Percentiles rank a stretch among this genome's conserved stretches.
Conservation (phyloP, 2,329 filamentous ascomycete species). For the Fusarium sp. region DNA sequence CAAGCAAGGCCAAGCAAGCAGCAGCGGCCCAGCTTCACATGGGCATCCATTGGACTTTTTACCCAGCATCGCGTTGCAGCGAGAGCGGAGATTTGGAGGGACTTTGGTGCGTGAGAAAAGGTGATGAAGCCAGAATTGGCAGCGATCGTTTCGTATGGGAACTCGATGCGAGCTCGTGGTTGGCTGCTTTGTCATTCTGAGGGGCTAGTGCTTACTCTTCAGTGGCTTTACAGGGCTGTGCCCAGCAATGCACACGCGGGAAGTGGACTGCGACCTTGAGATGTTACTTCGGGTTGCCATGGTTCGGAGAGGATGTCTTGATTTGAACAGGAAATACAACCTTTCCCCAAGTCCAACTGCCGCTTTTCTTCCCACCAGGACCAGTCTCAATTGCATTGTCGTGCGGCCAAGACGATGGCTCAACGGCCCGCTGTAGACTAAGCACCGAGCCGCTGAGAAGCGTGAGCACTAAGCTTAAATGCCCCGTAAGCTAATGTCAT, state of each 20-base stretch:
- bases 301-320: neutral
- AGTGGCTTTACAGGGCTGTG: neutral
- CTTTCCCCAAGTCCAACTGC: neutral
- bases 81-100: neutral
- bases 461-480: conserved; percentile 3
- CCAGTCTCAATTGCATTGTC: neutral
- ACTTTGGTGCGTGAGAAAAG: conserved; percentile 5
- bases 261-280: neutral
- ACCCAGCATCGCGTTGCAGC: neutral
- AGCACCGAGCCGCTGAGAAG: neutral
- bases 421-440: neutral
- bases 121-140: neutral
- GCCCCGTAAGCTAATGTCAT: neutral
- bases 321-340: neutral
- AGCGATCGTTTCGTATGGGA: conserved; percentile 4
- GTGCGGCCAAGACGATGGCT: neutral
- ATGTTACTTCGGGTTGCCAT: neutral
- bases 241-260: neutral
- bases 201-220: conserved; percentile 10
- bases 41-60: neutral
- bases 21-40: neutral
- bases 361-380: neutral
- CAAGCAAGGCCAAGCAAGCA: neutral
- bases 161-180: neutral
- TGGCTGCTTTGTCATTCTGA: neutral